Evolutionary conservation across 441 rosid species (phyloP).

Genomic region (Euphorbia celastroides): DNA sequence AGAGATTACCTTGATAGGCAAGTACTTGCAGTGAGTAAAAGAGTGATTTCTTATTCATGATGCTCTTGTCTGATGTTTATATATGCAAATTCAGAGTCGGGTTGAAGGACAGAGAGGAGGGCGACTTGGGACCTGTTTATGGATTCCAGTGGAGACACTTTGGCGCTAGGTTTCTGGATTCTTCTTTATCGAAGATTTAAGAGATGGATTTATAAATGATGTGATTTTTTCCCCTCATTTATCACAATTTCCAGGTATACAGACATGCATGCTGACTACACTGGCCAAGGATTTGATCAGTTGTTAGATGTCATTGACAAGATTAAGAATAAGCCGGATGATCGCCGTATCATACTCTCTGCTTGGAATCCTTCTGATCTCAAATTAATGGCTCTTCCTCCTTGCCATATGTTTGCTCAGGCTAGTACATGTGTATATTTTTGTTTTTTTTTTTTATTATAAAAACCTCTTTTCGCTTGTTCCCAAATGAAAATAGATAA

Average conservation of each 20-base stretch:
- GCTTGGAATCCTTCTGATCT: constrained; percentile 97
- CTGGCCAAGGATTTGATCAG: constrained; percentile 89
- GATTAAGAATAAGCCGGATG: constrained; percentile 80
- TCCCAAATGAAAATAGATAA: background rate
- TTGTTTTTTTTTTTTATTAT: too few relatives aligned
- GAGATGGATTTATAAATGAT: background rate
- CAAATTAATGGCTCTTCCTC: constrained; percentile 91
- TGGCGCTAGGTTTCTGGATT: constrained; percentile 64
- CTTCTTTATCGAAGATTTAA: constrained; percentile 4
- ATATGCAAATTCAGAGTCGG: constrained; percentile 46
- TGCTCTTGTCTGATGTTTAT: constrained; percentile 14
- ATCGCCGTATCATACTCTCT: constrained; percentile 69
- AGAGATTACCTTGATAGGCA: constrained; percentile 83
- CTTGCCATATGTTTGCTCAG: constrained; percentile 97
- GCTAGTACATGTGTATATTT: constrained; percentile 21
- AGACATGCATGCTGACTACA: constrained; percentile 83
- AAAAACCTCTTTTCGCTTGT: background rate
- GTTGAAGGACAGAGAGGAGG: constrained; percentile 64
- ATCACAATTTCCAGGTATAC: constrained; percentile 42
- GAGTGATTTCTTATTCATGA: constrained; percentile 1
- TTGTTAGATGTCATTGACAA: constrained; percentile 67
- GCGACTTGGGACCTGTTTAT: constrained; percentile 85
- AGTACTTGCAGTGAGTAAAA: constrained; percentile 4
- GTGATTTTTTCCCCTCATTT: background rate
- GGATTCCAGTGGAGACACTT: constrained; percentile 98